These are phyloP conservation scores for Neurospora sp. DNA, from an alignment of 495 filamentous ascomycete species.

Conservation along the genomic window DNA sequence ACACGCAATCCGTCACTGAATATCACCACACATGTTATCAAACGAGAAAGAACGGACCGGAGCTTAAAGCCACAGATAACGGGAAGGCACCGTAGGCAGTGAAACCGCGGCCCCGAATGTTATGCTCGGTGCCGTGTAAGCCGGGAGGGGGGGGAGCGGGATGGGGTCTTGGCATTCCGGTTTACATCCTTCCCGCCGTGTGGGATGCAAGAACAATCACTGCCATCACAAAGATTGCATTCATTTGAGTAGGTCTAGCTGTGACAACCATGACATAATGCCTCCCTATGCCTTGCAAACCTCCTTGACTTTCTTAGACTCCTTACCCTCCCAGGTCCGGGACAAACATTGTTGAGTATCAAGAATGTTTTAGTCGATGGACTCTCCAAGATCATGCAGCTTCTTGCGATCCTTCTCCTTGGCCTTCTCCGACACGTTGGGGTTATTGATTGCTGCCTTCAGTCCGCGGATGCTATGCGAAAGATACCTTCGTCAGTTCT, in stretches of 20 bases:
- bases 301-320: background rate
- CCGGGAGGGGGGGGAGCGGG: background rate
- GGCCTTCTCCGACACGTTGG: slow-evolving; percentile 15
- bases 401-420: slow-evolving; percentile 23
- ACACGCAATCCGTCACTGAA: background rate
- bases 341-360: background rate
- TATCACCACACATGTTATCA: background rate
- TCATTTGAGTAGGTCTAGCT: background rate
- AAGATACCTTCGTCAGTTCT: too few species aligned
- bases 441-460: slow-evolving; percentile 14
- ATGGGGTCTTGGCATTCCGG: background rate
- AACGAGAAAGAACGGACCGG: background rate
- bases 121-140: background rate
- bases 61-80: background rate
- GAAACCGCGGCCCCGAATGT: background rate
- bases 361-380: background rate
- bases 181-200: background rate
- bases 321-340: background rate
- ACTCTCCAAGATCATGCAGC: slow-evolving; percentile 17
- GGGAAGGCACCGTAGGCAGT: background rate
- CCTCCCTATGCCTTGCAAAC: background rate
- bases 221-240: background rate
- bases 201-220: background rate
- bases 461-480: slow-evolving; percentile 11
- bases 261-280: background rate